Conservation (phyloP, 257 asterid genomes). For the Solanum chaucha region DNA sequence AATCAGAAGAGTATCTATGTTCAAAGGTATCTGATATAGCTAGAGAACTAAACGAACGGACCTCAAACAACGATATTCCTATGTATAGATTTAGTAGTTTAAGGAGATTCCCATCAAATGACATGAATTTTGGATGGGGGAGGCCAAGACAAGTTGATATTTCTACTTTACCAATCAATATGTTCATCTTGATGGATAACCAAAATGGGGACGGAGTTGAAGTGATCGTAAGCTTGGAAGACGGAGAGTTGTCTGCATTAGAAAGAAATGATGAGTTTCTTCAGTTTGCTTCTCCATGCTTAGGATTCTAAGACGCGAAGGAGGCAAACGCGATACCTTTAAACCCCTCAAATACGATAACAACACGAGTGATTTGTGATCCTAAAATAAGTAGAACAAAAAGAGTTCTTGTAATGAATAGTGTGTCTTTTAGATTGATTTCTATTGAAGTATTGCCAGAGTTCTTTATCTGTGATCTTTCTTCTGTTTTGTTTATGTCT, state of each 20-base stretch:
- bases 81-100: background rate
- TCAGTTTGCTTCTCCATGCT: background rate
- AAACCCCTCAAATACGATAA: background rate
- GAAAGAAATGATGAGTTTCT: background rate
- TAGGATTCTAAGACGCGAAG: background rate
- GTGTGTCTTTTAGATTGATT: too few species aligned
- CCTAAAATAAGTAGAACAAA: background rate
- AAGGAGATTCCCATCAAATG: background rate
- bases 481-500: background rate
- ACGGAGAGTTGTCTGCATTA: background rate
- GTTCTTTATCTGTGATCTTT: background rate
- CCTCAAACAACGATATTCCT: background rate
- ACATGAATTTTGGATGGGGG: conserved; percentile 6
- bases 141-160: background rate
- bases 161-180: background rate
- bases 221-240: background rate
- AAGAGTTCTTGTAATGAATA: background rate
- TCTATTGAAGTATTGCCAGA: background rate
- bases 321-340: background rate
- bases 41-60: background rate
- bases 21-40: background rate
- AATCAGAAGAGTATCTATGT: background rate
- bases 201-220: background rate
- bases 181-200: background rate
- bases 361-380: background rate